These are phyloP conservation scores for Apiospora malaysiana DNA, from an alignment of 2,329 filamentous ascomycete species.

Conservation along the genomic window DNA sequence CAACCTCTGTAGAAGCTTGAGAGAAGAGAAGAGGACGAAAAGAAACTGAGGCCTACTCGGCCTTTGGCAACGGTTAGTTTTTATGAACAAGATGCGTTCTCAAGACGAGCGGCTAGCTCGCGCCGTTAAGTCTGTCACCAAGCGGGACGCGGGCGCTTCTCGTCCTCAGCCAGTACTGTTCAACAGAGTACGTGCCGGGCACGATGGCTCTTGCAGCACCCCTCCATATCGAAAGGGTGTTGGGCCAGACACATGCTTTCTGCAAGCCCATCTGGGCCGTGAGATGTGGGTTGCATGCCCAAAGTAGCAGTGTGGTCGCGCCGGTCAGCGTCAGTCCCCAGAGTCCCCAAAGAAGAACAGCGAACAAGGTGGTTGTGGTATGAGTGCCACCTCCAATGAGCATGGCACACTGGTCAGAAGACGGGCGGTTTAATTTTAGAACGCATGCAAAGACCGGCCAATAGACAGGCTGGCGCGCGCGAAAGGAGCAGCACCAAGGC, in stretches of 20 bases:
- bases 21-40: constrained; percentile 32
- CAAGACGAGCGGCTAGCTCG: constrained; percentile 38
- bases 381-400: constrained; percentile 35
- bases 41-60: constrained; percentile 32
- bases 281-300: constrained; percentile 32
- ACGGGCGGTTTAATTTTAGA: constrained; percentile 40
- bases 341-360: constrained; percentile 19
- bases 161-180: constrained; percentile 20
- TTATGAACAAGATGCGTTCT: constrained; percentile 35
- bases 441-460: constrained; percentile 30
- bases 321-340: constrained; percentile 30
- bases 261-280: constrained; percentile 35
- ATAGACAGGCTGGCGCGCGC: constrained; percentile 33
- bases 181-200: background rate
- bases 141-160: constrained; percentile 37
- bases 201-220: constrained; percentile 28
- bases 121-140: constrained; percentile 30
- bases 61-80: constrained; percentile 37
- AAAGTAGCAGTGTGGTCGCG: constrained; percentile 34
- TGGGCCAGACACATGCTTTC: constrained; percentile 33
- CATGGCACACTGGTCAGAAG: constrained; percentile 25
- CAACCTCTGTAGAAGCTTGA: constrained; percentile 42
- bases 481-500: constrained; percentile 26
- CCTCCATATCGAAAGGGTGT: constrained; percentile 31
- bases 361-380: constrained; percentile 28